phyloP scores from a whole-genome alignment of 257 asterid species.

The Gentiana straminea region DNA sequence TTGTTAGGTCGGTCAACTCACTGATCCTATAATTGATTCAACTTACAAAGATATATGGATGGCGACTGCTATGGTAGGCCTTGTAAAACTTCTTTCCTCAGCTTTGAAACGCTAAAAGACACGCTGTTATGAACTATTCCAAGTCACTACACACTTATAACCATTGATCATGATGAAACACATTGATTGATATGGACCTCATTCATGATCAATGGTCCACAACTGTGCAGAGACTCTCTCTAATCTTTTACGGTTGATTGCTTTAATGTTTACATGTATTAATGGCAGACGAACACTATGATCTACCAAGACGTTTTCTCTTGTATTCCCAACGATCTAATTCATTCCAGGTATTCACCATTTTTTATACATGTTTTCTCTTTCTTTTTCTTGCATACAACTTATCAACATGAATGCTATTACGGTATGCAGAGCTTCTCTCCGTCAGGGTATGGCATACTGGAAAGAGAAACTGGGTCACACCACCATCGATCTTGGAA shows the following conservation, averaged over 20 bases:
- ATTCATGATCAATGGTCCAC: too few relatives aligned
- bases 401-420: background rate
- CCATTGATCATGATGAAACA: background rate
- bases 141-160: background rate
- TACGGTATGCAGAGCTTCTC: slow-evolving; percentile 45
- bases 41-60: slow-evolving; percentile 92
- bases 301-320: slow-evolving; percentile 89
- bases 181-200: too few relatives aligned
- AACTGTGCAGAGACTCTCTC: background rate
- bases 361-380: slow-evolving; percentile 8
- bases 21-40: slow-evolving; percentile 73
- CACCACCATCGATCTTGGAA: slow-evolving; percentile 80
- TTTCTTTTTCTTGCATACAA: slow-evolving; percentile 7
- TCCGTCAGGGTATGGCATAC: slow-evolving; percentile 67
- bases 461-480: slow-evolving; percentile 76
- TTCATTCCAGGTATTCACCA: slow-evolving; percentile 65
- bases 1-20: slow-evolving; percentile 51
- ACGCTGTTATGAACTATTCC: too few relatives aligned
- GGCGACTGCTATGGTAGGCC: slow-evolving; percentile 85
- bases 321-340: slow-evolving; percentile 82
- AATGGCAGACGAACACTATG: slow-evolving; percentile 69
- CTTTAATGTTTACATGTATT: slow-evolving; percentile 4
- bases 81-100: background rate
- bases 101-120: too few relatives aligned
- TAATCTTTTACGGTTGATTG: slow-evolving; percentile 5